Conservation (phyloP, 169 alveolate genomes). For the Plasmodium adleri region DNA sequence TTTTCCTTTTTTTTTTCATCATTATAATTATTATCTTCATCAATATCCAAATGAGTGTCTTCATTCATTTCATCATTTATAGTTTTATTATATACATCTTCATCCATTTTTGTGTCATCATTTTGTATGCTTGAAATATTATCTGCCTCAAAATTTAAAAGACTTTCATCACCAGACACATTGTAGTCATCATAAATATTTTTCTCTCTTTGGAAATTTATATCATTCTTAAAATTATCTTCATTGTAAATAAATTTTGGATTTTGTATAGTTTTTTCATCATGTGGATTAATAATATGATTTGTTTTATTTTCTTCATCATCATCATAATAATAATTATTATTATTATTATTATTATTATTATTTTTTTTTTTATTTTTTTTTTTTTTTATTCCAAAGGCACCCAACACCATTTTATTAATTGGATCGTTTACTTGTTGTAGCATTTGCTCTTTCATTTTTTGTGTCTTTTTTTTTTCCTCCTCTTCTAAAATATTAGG, state of each 20-base stretch:
- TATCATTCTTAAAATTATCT: no score
- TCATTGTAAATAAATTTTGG: no score
- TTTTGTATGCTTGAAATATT: slow-evolving; percentile 20
- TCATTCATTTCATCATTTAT: background rate
- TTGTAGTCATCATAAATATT: background rate
- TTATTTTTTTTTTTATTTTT: no score
- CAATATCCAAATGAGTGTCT: background rate
- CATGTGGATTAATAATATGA: no score
- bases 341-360: no score
- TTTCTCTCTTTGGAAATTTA: no score
- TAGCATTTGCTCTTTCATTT: slow-evolving; percentile 1
- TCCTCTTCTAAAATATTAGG: slow-evolving; percentile 9
- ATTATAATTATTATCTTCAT: background rate
- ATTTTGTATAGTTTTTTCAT: no score
- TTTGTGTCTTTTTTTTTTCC: background rate
- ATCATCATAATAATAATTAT: no score
- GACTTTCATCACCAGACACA: background rate
- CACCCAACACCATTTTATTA: slow-evolving; percentile 18
- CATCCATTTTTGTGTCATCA: background rate
- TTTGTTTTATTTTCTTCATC: no score
- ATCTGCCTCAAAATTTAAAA: slow-evolving; percentile 18
- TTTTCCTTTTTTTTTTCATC: slow-evolving; percentile 11
- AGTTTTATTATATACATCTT: background rate
- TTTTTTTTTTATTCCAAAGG: slow-evolving; percentile 15
- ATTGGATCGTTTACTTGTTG: background rate